These are phyloP conservation scores for Tylopilus felleus DNA, from an alignment of 768 basidiomycete species.

Conservation along the genomic window DNA sequence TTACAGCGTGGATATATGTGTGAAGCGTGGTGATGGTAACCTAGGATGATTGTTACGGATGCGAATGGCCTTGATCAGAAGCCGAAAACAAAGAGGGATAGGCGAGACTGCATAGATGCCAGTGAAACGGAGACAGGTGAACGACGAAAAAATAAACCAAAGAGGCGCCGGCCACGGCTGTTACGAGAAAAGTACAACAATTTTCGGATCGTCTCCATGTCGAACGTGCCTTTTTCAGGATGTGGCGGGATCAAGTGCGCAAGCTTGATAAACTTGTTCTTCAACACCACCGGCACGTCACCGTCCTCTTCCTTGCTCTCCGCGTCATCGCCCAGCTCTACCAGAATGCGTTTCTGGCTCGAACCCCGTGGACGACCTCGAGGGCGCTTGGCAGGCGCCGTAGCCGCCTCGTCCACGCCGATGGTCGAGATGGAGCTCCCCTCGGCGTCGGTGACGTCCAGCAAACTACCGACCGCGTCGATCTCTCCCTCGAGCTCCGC, in stretches of 20 bases:
- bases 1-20: slow-evolving; percentile 15
- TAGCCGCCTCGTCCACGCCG: not conserved
- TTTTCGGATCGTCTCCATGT: slow-evolving; percentile 75
- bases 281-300: slow-evolving; percentile 25
- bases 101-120: too few relatives aligned
- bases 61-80: too few relatives aligned
- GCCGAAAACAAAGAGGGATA: too few relatives aligned
- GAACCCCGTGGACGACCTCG: slow-evolving; percentile 22
- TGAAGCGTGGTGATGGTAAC: not conserved
- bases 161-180: too few relatives aligned
- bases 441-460: slow-evolving; percentile 39
- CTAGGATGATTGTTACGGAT: too few relatives aligned
- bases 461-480: slow-evolving; percentile 30
- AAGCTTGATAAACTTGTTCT: slow-evolving; percentile 70
- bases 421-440: slow-evolving; percentile 31
- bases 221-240: slow-evolving; percentile 82
- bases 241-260: slow-evolving; percentile 74
- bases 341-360: slow-evolving; percentile 16
- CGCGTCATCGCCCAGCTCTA: not conserved
- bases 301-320: slow-evolving; percentile 17
- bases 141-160: too few relatives aligned
- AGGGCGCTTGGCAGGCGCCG: slow-evolving; percentile 8
- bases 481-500: slow-evolving; percentile 16
- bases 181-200: slow-evolving; percentile 96
- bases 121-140: too few relatives aligned